Conservation (phyloP, 306 rosid species). For the Begonia peltatifolia region DNA sequence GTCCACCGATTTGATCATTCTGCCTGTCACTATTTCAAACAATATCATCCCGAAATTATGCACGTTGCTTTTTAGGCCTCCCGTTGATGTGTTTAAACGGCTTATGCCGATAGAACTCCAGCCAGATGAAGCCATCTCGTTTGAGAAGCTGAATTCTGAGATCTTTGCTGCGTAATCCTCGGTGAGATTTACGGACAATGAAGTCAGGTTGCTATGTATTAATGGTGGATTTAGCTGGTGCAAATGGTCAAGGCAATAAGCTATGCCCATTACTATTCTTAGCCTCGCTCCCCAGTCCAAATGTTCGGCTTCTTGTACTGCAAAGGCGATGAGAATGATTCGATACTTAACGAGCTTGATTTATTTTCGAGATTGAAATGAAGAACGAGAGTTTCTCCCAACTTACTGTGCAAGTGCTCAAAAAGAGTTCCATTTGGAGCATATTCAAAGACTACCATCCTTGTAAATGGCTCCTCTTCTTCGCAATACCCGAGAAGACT, state of each 20-base stretch:
- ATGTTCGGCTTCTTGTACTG: slow-evolving; percentile 93
- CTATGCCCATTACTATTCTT: slow-evolving; percentile 69
- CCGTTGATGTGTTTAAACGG: neutral
- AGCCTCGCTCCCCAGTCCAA: slow-evolving; percentile 81
- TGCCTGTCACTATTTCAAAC: slow-evolving; percentile 69
- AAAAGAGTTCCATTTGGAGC: slow-evolving; percentile 88
- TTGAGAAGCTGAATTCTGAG: slow-evolving; percentile 47
- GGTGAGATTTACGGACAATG: slow-evolving; percentile 45
- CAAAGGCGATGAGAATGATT: slow-evolving; percentile 6
- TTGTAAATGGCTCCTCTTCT: slow-evolving; percentile 85
- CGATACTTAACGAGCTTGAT: neutral
- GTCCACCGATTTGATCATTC: slow-evolving; percentile 48
- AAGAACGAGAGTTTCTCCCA: neutral
- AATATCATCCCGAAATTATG: slow-evolving; percentile 64
- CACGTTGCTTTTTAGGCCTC: slow-evolving; percentile 36
- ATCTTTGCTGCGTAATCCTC: slow-evolving; percentile 90
- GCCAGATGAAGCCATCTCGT: slow-evolving; percentile 4
- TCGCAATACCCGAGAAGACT: slow-evolving; percentile 79
- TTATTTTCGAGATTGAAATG: no score
- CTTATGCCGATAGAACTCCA: slow-evolving; percentile 7
- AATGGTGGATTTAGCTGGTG: slow-evolving; percentile 61
- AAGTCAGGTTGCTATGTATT: slow-evolving; percentile 40
- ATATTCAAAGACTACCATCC: slow-evolving; percentile 91
- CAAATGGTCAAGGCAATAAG: slow-evolving; percentile 73
- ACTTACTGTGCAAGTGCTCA: slow-evolving; percentile 93